Evolutionary conservation across 1,284 basidiomycete species (phyloP).

Genomic region (Mycosarcoma maydis): DNA sequence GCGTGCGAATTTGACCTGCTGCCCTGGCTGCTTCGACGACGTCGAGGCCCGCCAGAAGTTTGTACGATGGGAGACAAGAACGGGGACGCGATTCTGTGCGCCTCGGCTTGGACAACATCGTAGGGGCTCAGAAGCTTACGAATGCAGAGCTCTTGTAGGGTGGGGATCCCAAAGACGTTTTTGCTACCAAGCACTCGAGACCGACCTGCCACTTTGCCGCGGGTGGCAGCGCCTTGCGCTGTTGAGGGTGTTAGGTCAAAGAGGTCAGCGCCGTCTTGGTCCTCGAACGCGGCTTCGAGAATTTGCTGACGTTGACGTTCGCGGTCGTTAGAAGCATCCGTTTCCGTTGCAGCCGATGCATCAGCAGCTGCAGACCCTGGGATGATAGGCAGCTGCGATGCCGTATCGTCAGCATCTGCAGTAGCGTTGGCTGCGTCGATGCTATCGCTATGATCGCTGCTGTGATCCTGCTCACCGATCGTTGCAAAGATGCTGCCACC

Average conservation of each 20-base stretch:
- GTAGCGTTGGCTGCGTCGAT: constrained; percentile 16
- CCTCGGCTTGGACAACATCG: constrained; percentile 26
- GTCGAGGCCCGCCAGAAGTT: constrained; percentile 15
- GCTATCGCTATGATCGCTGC: constrained; percentile 6
- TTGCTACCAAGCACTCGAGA: constrained; percentile 43
- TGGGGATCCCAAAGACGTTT: constrained; percentile 27
- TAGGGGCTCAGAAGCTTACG: constrained; percentile 50
- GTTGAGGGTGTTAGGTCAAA: constrained; percentile 30
- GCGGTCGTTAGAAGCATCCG: constrained; percentile 6
- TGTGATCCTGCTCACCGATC: constrained; percentile 19
- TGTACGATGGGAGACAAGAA: constrained; percentile 41
- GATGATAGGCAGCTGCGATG: not conserved
- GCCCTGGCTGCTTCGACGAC: constrained; percentile 23
- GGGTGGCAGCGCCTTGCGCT: constrained; percentile 1
- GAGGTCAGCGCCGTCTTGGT: constrained; percentile 26
- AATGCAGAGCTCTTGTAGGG: constrained; percentile 56
- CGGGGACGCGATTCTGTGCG: constrained; percentile 27
- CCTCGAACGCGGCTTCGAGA: constrained; percentile 43
- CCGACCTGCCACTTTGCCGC: constrained; percentile 29
- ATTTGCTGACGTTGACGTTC: constrained; percentile 44
- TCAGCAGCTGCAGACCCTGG: not conserved
- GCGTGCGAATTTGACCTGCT: constrained; percentile 25
- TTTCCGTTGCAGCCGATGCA: not conserved
- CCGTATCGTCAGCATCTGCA: constrained; percentile 9
- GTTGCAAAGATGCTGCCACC: constrained; percentile 18